phyloP scores from a whole-genome alignment of 108 stramenopile species.

The Cyclotella cryptica region DNA sequence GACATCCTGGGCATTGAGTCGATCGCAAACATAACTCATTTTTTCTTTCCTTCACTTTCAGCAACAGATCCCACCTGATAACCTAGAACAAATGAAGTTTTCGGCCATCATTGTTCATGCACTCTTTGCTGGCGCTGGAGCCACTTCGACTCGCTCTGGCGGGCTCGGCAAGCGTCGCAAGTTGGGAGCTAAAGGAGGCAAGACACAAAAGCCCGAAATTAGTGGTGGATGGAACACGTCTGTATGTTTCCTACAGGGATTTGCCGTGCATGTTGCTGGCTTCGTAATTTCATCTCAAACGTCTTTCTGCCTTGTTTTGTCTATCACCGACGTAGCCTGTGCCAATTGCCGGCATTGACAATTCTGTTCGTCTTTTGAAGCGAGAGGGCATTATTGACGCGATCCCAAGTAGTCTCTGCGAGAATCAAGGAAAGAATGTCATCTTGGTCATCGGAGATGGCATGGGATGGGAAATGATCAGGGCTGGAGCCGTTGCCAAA shows the following conservation, averaged over 20 bases:
- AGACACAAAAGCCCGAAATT: not conserved
- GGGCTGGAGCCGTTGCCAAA: slow-evolving; percentile 67
- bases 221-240: not conserved
- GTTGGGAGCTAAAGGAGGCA: not conserved
- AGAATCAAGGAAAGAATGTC: slow-evolving; percentile 61
- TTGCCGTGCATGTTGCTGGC: no score
- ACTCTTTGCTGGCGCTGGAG: not conserved
- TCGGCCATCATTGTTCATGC: not conserved
- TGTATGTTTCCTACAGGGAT: no score
- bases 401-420: slow-evolving; percentile 3
- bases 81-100: not conserved
- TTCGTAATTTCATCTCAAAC: not conserved
- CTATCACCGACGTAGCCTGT: not conserved
- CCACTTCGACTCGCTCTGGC: not conserved
- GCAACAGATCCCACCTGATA: not conserved
- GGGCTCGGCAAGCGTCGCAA: not conserved
- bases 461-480: slow-evolving; percentile 74
- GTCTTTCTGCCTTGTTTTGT: not conserved
- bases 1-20: no score
- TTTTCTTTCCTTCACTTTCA: no score
- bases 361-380: slow-evolving; percentile 53
- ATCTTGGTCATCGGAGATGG: slow-evolving; percentile 71
- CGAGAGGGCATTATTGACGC: slow-evolving; percentile 31
- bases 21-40: no score
- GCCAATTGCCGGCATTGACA: slow-evolving; percentile 37